Evolutionary conservation across 805 yeast genomes (phyloP), one percentile per base, ranked within the genome.

Genomic region (Saccharomycopsis javanensis): DNA sequence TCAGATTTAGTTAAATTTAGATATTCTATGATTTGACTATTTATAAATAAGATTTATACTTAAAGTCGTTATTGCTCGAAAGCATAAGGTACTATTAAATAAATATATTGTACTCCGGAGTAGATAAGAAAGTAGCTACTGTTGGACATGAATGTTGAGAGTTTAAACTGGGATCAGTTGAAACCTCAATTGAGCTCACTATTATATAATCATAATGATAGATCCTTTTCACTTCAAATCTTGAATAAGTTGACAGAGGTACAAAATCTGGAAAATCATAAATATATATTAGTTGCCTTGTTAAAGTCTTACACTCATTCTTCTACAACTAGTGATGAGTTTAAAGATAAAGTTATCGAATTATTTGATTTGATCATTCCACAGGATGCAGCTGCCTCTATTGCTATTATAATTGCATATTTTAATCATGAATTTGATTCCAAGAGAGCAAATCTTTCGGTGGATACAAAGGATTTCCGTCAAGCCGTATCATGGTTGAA

Each of bases 401-500:
- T 37, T 5, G 10, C 25, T 13, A 37, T 34, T 28, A 16, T 51
- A 18, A 3, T 54, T 46, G 55, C 51, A 18, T 57, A 50, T 28
- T 18, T 54, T 18, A 27, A 38, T 27, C 18, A n/a, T 6, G 46
- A 23, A 15, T 31, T 57, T 35, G 37, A 54, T 33, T 20, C 51
- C 15, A 55, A 50, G 20, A 56, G 46, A 33, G 28, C 42, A 15
- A 58, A 55, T 28, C 23, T 20, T 28, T 37, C 53, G 2, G 35
- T 55, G 5, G 61, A 56, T 23, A 33, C 42, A 7, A 23, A 34
- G 8, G 61, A 58, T 54, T 53, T 58, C 48, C 23, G 46, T 20
- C 37, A 48, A 20, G 27, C 56, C 20, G 33, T 55, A 10, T 5
- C 10, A 10, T 58, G 58, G 58, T 5, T 56, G 18, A 55, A 33